A percentile compares a stretch with the other conserved stretches of the same genome.
These are phyloP conservation scores for Boechera divaricarpa DNA, from an alignment of 345 rosid species.

Conservation along the genomic window DNA sequence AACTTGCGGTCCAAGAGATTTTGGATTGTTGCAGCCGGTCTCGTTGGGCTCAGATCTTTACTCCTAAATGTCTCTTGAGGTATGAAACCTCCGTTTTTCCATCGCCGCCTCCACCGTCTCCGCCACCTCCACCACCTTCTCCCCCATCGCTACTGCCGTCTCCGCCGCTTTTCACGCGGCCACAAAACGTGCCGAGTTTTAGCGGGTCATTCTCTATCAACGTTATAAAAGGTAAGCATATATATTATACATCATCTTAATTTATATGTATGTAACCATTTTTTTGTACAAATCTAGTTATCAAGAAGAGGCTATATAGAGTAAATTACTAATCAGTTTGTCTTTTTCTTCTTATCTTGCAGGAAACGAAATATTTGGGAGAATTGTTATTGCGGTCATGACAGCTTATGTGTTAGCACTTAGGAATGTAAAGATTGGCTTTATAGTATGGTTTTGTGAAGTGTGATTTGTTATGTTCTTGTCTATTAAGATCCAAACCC, in stretches of 20 bases:
- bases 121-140: neutral
- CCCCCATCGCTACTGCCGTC: neutral
- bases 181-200: neutral
- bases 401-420: constrained; percentile 12
- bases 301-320: neutral
- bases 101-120: neutral
- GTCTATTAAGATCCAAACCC: neutral
- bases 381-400: neutral
- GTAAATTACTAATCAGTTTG: neutral
- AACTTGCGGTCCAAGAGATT: neutral
- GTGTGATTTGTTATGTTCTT: neutral
- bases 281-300: neutral
- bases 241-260: neutral
- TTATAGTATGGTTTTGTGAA: neutral
- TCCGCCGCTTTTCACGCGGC: constrained; percentile 8
- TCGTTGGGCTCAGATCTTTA: constrained; percentile 14
- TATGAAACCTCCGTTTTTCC: neutral
- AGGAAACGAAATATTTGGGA: constrained; percentile 5
- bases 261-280: neutral
- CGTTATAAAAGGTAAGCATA: constrained; percentile 20
- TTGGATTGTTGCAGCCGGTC: constrained; percentile 4
- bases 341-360: neutral
- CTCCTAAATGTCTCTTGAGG: constrained; percentile 32
- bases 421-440: neutral
- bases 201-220: neutral